Percentiles rank a stretch among this genome's conserved stretches.
phyloP scores from a whole-genome alignment of 73 alveolate species.

The Blepharisma japonicum region DNA sequence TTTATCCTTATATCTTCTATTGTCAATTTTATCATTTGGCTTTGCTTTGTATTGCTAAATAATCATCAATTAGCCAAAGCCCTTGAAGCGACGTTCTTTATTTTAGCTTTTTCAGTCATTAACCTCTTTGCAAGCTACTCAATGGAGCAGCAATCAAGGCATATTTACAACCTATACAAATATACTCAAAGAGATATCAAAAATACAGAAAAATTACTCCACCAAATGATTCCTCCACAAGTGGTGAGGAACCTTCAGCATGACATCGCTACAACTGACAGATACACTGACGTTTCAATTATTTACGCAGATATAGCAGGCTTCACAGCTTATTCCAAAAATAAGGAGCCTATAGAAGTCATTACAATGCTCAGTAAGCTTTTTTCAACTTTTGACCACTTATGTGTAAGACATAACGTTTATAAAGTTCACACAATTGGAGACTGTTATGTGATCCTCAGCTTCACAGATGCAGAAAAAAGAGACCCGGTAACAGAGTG shows the following conservation, averaged over 20 bases:
- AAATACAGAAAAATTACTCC: background rate
- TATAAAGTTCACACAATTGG: slow-evolving; percentile 96
- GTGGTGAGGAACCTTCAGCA: slow-evolving; percentile 52
- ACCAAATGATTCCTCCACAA: background rate
- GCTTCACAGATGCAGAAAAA: slow-evolving; percentile 63
- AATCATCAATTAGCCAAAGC: background rate
- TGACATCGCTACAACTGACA: slow-evolving; percentile 80
- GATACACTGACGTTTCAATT: slow-evolving; percentile 82
- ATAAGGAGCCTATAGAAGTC: slow-evolving; percentile 86
- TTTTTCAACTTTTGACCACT: slow-evolving; percentile 89
- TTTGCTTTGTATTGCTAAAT: background rate
- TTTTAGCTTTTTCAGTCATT: background rate
- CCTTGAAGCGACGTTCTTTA: background rate
- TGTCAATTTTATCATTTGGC: background rate
- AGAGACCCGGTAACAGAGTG: slow-evolving; percentile 92
- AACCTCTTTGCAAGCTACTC: background rate
- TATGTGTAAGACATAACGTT: slow-evolving; percentile 78
- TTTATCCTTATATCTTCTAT: background rate
- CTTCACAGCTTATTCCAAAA: slow-evolving; percentile 69
- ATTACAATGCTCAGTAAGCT: slow-evolving; percentile 82
- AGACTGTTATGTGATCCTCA: slow-evolving; percentile 93
- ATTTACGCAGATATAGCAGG: slow-evolving; percentile 88
- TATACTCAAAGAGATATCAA: background rate
- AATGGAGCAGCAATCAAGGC: background rate
- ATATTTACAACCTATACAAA: background rate